Base-by-base conservation (phyloP, 106 monocot species). In the Narthecium ossifragum region DNA sequence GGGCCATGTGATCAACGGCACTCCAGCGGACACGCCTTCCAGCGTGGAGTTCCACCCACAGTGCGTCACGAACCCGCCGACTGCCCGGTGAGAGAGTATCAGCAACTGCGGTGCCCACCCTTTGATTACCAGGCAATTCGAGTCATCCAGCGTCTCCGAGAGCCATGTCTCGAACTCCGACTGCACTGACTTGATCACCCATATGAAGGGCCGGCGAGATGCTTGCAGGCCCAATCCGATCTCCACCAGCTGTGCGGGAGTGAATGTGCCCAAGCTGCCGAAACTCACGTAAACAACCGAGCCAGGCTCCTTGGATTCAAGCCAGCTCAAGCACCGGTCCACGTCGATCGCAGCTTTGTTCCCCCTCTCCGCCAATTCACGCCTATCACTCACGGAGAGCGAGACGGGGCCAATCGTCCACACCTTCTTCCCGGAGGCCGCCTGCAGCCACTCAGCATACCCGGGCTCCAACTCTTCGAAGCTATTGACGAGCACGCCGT, bases 1-100 rank as follows among this genome's bases (percentile, higher is more conserved):
- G 0, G 78, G 78, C 83, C 74, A 78, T 13, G 68, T 62, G 10
- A 70, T 34, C 83, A 83, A 64, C 2, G 83, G 78, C 43, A 83
- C 57, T 15, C 83, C 83, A 0, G 55, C 62, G 6, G 51, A 27
- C 6, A 82, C 27, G 33, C 60, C 76, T 65, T 88, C 88, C 48
- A 84, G 14, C 20, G 68, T 64, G 14, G 88, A 88, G 63, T 88
- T 83, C 88, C 88, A 88, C 9, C 88, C 88, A 66, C 88, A 70
- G 31, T 88, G 88, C 23, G 70, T 81, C 45, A 86, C 40, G 59
- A 81, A 86, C 10, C 66, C 82, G 10, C 83, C 83, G 5, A 71
- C 27, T 8, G 75, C 52, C 8, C 36, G 57, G 50, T 84, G 83
- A 11, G 61, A 67, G 13, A 84, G 63, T n/a, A 79, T 79, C 69